These are phyloP conservation scores for Nothophaeocryptopus gaeumannii DNA, from an alignment of 2,329 filamentous ascomycete species.

Conservation along the genomic window DNA sequence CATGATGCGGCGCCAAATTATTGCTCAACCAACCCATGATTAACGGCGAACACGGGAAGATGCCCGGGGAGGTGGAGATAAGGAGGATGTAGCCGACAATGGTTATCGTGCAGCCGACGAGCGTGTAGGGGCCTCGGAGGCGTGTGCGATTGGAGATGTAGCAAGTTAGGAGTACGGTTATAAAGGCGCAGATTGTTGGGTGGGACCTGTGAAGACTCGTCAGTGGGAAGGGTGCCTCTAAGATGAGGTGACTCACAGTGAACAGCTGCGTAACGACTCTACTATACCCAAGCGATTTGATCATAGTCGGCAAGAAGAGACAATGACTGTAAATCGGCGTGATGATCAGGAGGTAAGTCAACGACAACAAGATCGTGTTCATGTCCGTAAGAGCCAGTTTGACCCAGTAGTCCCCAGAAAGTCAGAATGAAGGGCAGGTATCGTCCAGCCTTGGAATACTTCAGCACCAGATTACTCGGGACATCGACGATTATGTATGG, in stretches of 20 bases:
- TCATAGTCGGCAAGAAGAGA: slow-evolving; percentile 47
- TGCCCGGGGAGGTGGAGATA: slow-evolving; percentile 28
- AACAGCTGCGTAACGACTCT: slow-evolving; percentile 39
- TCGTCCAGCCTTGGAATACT: slow-evolving; percentile 41
- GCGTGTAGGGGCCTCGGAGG: slow-evolving; percentile 33
- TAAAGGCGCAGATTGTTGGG: slow-evolving; percentile 35
- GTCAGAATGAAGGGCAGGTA: slow-evolving; percentile 41
- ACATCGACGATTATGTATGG: slow-evolving; percentile 43
- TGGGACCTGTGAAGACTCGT: slow-evolving; percentile 21
- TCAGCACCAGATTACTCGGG: slow-evolving; percentile 41
- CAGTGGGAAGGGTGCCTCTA: not conserved
- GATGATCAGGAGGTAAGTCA: slow-evolving; percentile 34
- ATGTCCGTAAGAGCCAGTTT: slow-evolving; percentile 30
- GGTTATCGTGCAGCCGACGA: slow-evolving; percentile 22
- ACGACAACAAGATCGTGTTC: slow-evolving; percentile 31
- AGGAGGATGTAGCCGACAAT: slow-evolving; percentile 41
- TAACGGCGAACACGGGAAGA: slow-evolving; percentile 32
- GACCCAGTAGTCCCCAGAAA: slow-evolving; percentile 38
- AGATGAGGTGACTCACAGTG: slow-evolving; percentile 20
- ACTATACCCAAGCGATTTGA: slow-evolving; percentile 42
- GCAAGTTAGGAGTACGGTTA: slow-evolving; percentile 22
- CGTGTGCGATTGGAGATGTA: slow-evolving; percentile 31
- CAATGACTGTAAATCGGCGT: slow-evolving; percentile 42
- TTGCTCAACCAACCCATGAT: slow-evolving; percentile 41
- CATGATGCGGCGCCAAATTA: slow-evolving; percentile 45